Base-by-base conservation (phyloP, 495 filamentous ascomycete species). In the Articulospora tetracladia region DNA sequence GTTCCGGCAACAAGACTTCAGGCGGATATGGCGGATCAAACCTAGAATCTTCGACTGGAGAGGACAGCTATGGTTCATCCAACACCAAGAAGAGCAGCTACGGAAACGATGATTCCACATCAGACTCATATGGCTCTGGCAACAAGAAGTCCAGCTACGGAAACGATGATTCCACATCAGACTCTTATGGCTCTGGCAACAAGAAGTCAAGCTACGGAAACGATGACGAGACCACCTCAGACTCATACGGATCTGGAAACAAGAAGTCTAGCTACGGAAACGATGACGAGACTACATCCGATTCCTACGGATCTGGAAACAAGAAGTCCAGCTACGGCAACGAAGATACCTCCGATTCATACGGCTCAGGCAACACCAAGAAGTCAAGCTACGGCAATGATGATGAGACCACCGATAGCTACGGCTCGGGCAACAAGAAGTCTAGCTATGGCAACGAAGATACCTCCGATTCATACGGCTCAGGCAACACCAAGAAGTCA, bases 231-330 rank as follows among this genome's bases (percentile, higher is more conserved):
- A 25, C 58, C 51, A 60, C 50, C 59, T 50, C 39, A n/a, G 61
- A 62, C 48, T 41, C 48, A 3, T 71, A 63, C 55, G 69, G 67
- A 6, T 62, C 62, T 20, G 20, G 57, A 28, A 61, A 66, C 56
- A 57, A 57, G 26, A 54, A 47, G 19, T 59, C 61, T 12, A 41
- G 47, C 13, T 58, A 61, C 27, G 53, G 32, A 28, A n/a, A n/a
- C n/a, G 54, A 56, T 15, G 47, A 44, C 28, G 22, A 19, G 28
- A 25, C 58, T 48, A 58, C 51, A 41, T 69, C 69, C 24, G 66
- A 32, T 59, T 32, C 32, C 17, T 50, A 65, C 48, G 25, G 25
- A 1, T 53, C 49, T 53, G 30, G 49, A 11, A 56, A 27, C 24
- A 48, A 59, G 55, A 49, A 30, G 47, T 25, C 22, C 11, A 8